Evolutionary conservation across 257 asterid genomes (phyloP).

Genomic region (Ophiorrhiza pumila): DNA sequence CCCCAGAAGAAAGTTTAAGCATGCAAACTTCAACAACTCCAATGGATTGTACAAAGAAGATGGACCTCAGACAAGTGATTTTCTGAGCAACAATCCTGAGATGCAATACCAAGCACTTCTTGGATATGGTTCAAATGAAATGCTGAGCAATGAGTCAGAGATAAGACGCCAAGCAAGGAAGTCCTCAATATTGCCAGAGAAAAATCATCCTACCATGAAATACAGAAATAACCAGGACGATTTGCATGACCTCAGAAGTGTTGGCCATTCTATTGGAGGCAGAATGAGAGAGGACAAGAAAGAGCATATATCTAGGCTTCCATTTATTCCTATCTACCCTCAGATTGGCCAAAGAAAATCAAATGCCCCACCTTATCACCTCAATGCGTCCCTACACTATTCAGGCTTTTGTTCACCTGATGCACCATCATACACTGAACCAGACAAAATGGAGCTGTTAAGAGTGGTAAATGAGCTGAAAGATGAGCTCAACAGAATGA

Average conservation of each 20-base stretch:
- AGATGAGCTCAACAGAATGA: conserved; percentile 59
- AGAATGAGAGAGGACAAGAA: conserved; percentile 31
- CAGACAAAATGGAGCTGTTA: conserved; percentile 58
- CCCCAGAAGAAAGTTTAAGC: conserved; percentile 32
- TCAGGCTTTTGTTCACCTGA: conserved; percentile 37
- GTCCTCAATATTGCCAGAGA: conserved; percentile 24
- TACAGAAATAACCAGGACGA: conserved; percentile 35
- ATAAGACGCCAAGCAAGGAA: conserved; percentile 26
- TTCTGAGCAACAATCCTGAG: conserved; percentile 29
- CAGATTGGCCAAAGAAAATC: conserved; percentile 31
- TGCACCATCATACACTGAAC: conserved; percentile 37
- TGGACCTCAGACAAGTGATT: conserved; percentile 17
- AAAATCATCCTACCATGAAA: conserved; percentile 28
- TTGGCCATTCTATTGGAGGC: conserved; percentile 14
- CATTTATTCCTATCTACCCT: conserved; percentile 32
- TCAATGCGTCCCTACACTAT: conserved; percentile 31
- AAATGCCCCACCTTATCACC: conserved; percentile 28
- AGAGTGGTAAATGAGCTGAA: conserved; percentile 69
- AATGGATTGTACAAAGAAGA: conserved; percentile 25
- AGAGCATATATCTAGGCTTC: conserved; percentile 26
- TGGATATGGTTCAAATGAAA: conserved; percentile 24
- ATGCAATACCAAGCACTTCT: conserved; percentile 21
- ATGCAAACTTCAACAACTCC: conserved; percentile 19
- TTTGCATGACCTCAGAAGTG: conserved; percentile 33
- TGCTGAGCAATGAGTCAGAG: conserved; percentile 30